A percentile compares a stretch with the other conserved stretches of the same genome.
Evolutionary conservation across 371 early-diverging fungal species (phyloP).

Genomic region (Haplosporangium sp.): DNA sequence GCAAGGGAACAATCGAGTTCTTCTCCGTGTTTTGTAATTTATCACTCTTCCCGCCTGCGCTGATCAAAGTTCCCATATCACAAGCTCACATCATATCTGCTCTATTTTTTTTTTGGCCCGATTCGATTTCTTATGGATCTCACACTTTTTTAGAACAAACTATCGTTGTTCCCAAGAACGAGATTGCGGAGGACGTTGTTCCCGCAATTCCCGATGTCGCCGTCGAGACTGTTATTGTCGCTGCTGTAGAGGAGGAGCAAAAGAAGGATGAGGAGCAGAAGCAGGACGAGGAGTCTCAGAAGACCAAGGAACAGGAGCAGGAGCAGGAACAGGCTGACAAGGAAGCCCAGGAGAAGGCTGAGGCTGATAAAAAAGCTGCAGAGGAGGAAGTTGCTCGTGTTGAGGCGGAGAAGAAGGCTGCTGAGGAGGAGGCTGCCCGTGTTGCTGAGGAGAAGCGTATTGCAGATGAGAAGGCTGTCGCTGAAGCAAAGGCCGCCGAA

Average conservation of each 20-base stretch:
- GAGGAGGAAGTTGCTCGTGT: constrained; percentile 8
- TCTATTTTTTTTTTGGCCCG: background rate
- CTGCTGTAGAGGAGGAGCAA: constrained; percentile 13
- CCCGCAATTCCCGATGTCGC: constrained; percentile 12
- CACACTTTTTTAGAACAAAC: constrained; percentile 14
- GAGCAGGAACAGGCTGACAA: constrained; percentile 6
- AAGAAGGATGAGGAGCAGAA: constrained; percentile 5
- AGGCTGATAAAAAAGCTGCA: constrained; percentile 7
- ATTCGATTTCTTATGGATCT: constrained; percentile 1
- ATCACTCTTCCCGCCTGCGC: background rate
- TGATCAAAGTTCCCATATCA: no score
- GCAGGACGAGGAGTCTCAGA: background rate
- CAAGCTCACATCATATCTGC: background rate
- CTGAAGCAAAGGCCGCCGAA: constrained; percentile 48
- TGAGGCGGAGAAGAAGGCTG: constrained; percentile 10
- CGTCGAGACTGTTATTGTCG: constrained; percentile 12
- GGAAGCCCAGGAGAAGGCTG: background rate
- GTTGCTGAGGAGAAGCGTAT: constrained; percentile 9
- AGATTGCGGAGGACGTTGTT: constrained; percentile 18
- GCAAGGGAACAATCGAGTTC: background rate
- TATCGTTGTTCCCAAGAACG: constrained; percentile 21
- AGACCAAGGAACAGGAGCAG: constrained; percentile 4
- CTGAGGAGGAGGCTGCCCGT: constrained; percentile 9
- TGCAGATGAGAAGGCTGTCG: constrained; percentile 56
- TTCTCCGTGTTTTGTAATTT: background rate